Base-by-base conservation (phyloP, 306 rosid species). In the Trifolium pratense region DNA sequence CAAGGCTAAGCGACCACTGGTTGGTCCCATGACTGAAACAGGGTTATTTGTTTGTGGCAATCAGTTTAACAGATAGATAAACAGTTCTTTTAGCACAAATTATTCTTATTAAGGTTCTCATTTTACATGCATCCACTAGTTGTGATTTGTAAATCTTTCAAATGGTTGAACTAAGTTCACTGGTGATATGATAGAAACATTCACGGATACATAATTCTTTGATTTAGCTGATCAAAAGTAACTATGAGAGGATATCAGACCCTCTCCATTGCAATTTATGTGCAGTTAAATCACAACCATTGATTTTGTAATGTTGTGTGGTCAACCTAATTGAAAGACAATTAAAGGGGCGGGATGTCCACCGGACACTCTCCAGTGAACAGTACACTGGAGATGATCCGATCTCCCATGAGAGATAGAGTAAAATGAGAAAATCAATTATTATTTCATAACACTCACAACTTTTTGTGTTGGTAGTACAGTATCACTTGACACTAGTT, bases 11-110 rank as follows among this genome's bases (percentile, higher is more conserved):
- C n/a, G 3, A 70, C 67, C 25, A 49, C 26, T 21, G 49, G 69
- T 80, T 75, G 78, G 74, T 10, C 74, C 74, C 84, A 63, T 36
- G 32, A 75, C 37, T 75, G 42, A 63, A 68, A 15, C 68, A 74
- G 26, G 70, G 9, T 1, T 52, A 18, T 36, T 45, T 61, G 62
- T 56, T 23, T 56, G 11, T 78, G 10, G 32, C 29, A 73, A 74
- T 37, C 16, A 17, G 32, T 32, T 59, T 59, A 73, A 46, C 43
- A 9, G 37, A 12, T 7, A 56, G 34, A 60, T 48, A 73, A 40
- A 15, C n/a, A 45, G 64, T 14, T 74, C 11, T 12, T 59, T 59
- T 26, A 21, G 11, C 29, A 66, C 5, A 46, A 1, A 37, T 31
- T 31, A 31, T 57, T 45, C 15, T 73, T 18, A 29, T 9, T 10